These are phyloP conservation scores for Phaseolus coccineus DNA, from an alignment of 331 rosid species.

Conservation along the genomic window DNA sequence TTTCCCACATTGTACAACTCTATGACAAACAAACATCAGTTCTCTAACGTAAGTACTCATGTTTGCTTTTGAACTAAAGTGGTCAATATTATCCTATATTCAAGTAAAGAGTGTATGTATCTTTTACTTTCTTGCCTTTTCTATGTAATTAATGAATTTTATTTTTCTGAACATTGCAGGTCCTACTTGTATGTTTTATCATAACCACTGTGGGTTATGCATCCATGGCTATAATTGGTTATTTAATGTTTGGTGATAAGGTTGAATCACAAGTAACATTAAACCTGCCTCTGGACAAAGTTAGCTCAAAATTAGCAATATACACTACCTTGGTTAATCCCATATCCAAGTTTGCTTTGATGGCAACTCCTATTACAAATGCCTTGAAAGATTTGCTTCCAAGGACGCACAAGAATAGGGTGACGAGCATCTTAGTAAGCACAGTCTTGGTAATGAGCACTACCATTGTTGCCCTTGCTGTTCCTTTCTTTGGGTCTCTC, in stretches of 20 bases:
- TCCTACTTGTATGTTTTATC: constrained; percentile 67
- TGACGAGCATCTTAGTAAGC: constrained; percentile 48
- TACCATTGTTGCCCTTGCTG: constrained; percentile 61
- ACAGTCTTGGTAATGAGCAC: constrained; percentile 64
- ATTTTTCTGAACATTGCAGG: constrained; percentile 49
- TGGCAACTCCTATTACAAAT: constrained; percentile 74
- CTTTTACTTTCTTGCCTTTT: not conserved
- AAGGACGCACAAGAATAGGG: constrained; percentile 49
- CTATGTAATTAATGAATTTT: not conserved
- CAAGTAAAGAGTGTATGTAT: not conserved
- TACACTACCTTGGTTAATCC: constrained; percentile 88
- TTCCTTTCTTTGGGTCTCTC: constrained; percentile 76
- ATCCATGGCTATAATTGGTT: constrained; percentile 78
- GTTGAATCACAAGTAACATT: constrained; percentile 78
- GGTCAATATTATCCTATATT: too few species aligned
- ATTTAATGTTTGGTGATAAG: constrained; percentile 73
- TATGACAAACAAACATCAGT: constrained; percentile 74
- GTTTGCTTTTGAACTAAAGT: not conserved
- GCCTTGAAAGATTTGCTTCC: constrained; percentile 64
- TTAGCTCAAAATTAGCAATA: constrained; percentile 77
- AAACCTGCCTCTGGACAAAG: constrained; percentile 61
- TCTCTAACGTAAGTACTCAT: constrained; percentile 69
- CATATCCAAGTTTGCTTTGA: constrained; percentile 81
- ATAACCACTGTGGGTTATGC: constrained; percentile 76
- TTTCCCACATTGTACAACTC: constrained; percentile 87